These are phyloP conservation scores for Aspergillus awamori DNA, from an alignment of 2,329 filamentous ascomycete genomes.

Conservation along the genomic window DNA sequence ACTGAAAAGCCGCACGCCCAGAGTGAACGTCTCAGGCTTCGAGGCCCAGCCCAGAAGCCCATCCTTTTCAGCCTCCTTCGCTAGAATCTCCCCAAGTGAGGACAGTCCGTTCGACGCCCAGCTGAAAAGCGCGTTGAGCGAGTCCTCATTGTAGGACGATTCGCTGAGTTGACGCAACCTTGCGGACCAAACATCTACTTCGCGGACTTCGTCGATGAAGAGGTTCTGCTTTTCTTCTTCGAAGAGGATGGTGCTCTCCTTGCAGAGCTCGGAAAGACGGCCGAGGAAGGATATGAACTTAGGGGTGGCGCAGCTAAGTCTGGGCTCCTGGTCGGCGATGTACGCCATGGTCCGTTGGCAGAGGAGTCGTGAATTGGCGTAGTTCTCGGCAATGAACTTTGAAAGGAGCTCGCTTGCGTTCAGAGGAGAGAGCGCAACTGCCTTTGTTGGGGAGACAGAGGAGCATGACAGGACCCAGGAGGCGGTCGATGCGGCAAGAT, in stretches of 20 bases:
- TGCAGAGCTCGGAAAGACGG: conserved; percentile 37
- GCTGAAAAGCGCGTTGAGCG: conserved; percentile 25
- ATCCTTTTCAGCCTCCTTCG: conserved; percentile 51
- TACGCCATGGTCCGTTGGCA: conserved; percentile 42
- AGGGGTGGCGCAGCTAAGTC: conserved; percentile 26
- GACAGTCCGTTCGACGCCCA: conserved; percentile 41
- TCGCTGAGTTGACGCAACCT: conserved; percentile 47
- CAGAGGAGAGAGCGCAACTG: conserved; percentile 50
- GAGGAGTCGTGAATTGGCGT: conserved; percentile 36
- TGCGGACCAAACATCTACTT: conserved; percentile 69
- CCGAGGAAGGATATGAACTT: conserved; percentile 29
- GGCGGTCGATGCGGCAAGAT: conserved; percentile 55
- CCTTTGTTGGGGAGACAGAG: conserved; percentile 29
- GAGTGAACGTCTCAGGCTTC: conserved; percentile 65
- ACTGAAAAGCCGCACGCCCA: conserved; percentile 44
- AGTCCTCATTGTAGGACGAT: conserved; percentile 25
- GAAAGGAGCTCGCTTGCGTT: conserved; percentile 50
- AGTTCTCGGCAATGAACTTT: conserved; percentile 39
- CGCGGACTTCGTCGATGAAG: conserved; percentile 81
- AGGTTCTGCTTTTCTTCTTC: conserved; percentile 90
- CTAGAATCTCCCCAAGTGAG: conserved; percentile 30
- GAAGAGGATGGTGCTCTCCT: conserved; percentile 64
- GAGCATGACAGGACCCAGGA: conserved; percentile 42
- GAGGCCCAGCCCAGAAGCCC: conserved; percentile 74
- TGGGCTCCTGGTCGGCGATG: conserved; percentile 37